Percentiles rank a stretch among this genome's conserved stretches.
Conservation (phyloP, 2,329 filamentous ascomycete species). For the Tolypocladium album region DNA sequence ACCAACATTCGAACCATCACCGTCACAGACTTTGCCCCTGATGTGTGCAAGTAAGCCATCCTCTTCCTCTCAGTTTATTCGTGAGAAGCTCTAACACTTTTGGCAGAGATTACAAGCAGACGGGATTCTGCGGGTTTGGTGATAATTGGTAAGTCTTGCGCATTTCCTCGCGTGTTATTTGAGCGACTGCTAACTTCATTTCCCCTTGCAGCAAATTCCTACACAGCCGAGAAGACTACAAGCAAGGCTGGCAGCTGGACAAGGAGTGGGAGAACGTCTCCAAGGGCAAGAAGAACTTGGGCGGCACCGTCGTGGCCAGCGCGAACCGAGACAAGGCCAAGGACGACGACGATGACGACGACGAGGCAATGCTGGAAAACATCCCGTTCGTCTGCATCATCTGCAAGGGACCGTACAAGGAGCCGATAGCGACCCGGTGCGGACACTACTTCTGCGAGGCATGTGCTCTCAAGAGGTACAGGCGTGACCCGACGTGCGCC, state of each 20-base stretch:
- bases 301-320: conserved; percentile 51
- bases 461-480: conserved; percentile 78
- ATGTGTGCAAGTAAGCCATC: conserved; percentile 89
- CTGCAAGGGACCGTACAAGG: conserved; percentile 67
- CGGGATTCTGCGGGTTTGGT: conserved; percentile 34
- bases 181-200: not conserved
- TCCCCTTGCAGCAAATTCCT: conserved; percentile 47
- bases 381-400: conserved; percentile 89
- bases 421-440: conserved; percentile 78
- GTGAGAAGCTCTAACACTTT: conserved; percentile 22
- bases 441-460: conserved; percentile 93
- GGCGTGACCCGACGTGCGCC: conserved; percentile 77
- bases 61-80: too few species aligned
- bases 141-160: conserved; percentile 28
- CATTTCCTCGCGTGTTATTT: conserved; percentile 26
- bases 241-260: conserved; percentile 93
- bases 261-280: conserved; percentile 82
- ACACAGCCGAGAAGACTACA: conserved; percentile 68
- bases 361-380: conserved; percentile 64
- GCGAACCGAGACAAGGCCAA: conserved; percentile 34
- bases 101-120: conserved; percentile 54
- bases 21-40: conserved; percentile 79
- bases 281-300: conserved; percentile 54
- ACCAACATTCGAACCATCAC: conserved; percentile 88
- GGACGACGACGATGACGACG: conserved; percentile 38